Evolutionary conservation across 2,329 filamentous ascomycete genomes (phyloP), one percentile per base, ranked within the genome.

Genomic region (Cordyceps cateniannulata): DNA sequence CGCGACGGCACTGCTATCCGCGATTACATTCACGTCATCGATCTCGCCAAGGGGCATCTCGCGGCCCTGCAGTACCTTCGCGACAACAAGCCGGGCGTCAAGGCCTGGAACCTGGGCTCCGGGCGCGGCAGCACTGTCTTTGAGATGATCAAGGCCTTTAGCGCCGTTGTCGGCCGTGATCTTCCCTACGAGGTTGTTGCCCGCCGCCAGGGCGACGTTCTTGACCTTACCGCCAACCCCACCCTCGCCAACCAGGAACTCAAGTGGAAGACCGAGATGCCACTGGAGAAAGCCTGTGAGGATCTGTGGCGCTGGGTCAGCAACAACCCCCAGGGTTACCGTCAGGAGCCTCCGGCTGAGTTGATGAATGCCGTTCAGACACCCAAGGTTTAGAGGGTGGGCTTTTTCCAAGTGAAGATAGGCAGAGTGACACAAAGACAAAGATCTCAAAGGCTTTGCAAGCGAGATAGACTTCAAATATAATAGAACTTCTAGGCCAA

Each of bases 21-120:
- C 68, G 95, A 99, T 79, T 99, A 99, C 82, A 97, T 99, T 75
- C 93, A 97, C 80, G 91, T 97, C 62, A 83, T 96, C 65, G 93
- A 97, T 71, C 86, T 97, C 25, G 90, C 93, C 50, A 84, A 84
- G 64, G 93, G 93, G 63, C 93, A 97, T 75, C 80, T 96, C 62
- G 85, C 90, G 62, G 95, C 96, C 24, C 87, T 99, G 67, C 92
- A 95, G 78, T 91, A 96, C 78, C 87, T 97, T 55, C 89, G 89
- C 68, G 83, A 89, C 66, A 79, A 93, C 67, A 84, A 91, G 69
- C 93, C 95, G 20, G 95, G 95, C 61, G 90, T 97, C 66, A 89
- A 91, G 73, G 93, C 92, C 61, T 99, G 93, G 93, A 99, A 99
- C 77, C 75, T 99, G 67, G 96, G 96, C 62, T 96, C 93, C 0